Conservation (phyloP, 2,329 filamentous ascomycete species). For the Sclerotinia minor region DNA sequence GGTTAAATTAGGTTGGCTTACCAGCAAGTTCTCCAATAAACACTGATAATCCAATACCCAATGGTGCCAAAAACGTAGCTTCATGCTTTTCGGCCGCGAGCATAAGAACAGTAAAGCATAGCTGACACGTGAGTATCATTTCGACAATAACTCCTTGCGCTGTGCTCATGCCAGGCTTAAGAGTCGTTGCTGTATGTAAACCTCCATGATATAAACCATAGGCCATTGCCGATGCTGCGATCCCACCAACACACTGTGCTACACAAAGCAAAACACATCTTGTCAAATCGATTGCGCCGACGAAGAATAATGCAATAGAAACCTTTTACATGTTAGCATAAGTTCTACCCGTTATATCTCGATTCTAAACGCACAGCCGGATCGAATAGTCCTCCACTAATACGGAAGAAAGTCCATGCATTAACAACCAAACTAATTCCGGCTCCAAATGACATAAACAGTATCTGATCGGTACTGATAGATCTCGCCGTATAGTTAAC, state of each 20-base stretch:
- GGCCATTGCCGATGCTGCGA: constrained; percentile 47
- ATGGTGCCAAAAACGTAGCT: constrained; percentile 50
- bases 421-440: constrained; percentile 47
- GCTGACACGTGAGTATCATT: constrained; percentile 50
- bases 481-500: constrained; percentile 20
- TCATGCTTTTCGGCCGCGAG: constrained; percentile 53
- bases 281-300: constrained; percentile 42
- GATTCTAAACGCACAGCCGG: constrained; percentile 44
- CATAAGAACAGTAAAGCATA: constrained; percentile 54
- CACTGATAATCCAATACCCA: constrained; percentile 50
- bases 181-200: constrained; percentile 47
- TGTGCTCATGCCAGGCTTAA: constrained; percentile 45
- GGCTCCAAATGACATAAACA: constrained; percentile 36
- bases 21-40: constrained; percentile 48
- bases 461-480: constrained; percentile 34
- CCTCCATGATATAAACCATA: constrained; percentile 47
- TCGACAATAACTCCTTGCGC: constrained; percentile 53
- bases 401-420: constrained; percentile 55
- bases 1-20: neutral
- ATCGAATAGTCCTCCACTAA: constrained; percentile 54
- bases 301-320: constrained; percentile 44
- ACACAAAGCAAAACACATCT: constrained; percentile 41
- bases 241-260: constrained; percentile 42
- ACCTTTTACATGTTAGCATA: constrained; percentile 34
- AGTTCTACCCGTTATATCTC: neutral